A percentile compares a stretch with the other conserved stretches of the same genome.
Evolutionary conservation across 1,284 basidiomycete species (phyloP).

Genomic region (Cutaneotrichosporon cavernicola): DNA sequence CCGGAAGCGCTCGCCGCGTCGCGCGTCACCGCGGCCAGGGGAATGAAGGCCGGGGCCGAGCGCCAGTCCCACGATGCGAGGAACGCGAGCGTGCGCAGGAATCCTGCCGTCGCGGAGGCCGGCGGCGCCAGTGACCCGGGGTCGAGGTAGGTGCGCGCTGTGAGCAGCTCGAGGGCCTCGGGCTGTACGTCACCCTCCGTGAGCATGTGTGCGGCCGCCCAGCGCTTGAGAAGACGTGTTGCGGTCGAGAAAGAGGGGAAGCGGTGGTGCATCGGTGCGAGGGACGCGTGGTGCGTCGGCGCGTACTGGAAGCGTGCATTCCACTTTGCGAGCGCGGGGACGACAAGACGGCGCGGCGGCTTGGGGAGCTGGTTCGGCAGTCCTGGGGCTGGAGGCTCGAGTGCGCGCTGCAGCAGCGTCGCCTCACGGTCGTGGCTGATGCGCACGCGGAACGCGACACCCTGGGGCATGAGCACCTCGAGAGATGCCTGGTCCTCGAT

Average conservation of each 20-base stretch:
- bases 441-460: slow-evolving; percentile 80
- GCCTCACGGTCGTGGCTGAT: slow-evolving; percentile 89
- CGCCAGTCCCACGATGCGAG: slow-evolving; percentile 81
- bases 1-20: slow-evolving; percentile 35
- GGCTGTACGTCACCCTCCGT: slow-evolving; percentile 68
- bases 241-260: slow-evolving; percentile 79
- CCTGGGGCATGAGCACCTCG: slow-evolving; percentile 75
- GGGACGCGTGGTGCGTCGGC: slow-evolving; percentile 80
- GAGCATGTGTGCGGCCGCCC: slow-evolving; percentile 89
- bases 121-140: slow-evolving; percentile 52
- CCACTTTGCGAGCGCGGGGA: slow-evolving; percentile 67
- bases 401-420: slow-evolving; percentile 70
- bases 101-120: slow-evolving; percentile 62
- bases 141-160: slow-evolving; percentile 62
- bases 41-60: slow-evolving; percentile 57
- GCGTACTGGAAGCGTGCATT: slow-evolving; percentile 69
- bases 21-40: slow-evolving; percentile 40
- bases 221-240: slow-evolving; percentile 84
- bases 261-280: slow-evolving; percentile 75
- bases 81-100: slow-evolving; percentile 71
- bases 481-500: slow-evolving; percentile 71
- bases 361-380: slow-evolving; percentile 40
- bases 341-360: slow-evolving; percentile 53
- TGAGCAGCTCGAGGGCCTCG: slow-evolving; percentile 73
- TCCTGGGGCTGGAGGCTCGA: slow-evolving; percentile 50